Base-by-base conservation (phyloP, 805 yeast genomes). In the Yarrowia divulgata region DNA sequence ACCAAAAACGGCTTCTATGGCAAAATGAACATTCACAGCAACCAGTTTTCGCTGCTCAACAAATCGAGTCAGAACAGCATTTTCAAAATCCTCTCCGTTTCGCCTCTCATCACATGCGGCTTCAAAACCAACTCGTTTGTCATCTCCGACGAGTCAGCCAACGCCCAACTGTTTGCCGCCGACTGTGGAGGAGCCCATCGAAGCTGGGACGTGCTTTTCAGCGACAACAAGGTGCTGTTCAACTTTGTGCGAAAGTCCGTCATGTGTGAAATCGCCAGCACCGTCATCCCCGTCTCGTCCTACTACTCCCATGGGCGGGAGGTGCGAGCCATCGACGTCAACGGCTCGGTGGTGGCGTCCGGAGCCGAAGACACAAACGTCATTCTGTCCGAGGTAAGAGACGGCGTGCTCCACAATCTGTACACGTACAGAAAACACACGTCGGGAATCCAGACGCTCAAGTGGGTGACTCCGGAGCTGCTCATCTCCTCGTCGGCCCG, bases 111-210 rank as follows among this genome's bases (percentile, higher is more conserved):
- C 1, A 77, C 90, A 2, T 91, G 86, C 77, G 98, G 98, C 0
- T 94, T 95, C 82, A 87, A 88, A 73, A 91, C 95, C 1, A 88
- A 89, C 63, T 80, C 84, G 63, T 93, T 94, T 75, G 90, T 89
- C 74, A 77, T 91, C 29, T 92, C 92, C 88, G 91, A 93, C 76
- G 97, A 91, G 74, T 86, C 93, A 1, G 81, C 83, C 52, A 93
- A 90, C 72, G 81, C 83, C 67, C 97, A 93, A 76, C 76, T 91
- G 1, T 81, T 85, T 60, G 85, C 87, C 69, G 91, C 88, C 71
- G 78, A 83, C 14, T 95, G 98, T 77, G 98, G 98, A 35, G 98
- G 98, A 2, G 86, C 95, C 3, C 97, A 93, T 76, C 83, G 98
- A 70, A 85, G 86, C 70, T 95, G 98, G 97, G 82, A 84, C 42